Evolutionary conservation across 2,329 filamentous ascomycete species (phyloP).

Genomic region (Gaeumannomyces sp.): DNA sequence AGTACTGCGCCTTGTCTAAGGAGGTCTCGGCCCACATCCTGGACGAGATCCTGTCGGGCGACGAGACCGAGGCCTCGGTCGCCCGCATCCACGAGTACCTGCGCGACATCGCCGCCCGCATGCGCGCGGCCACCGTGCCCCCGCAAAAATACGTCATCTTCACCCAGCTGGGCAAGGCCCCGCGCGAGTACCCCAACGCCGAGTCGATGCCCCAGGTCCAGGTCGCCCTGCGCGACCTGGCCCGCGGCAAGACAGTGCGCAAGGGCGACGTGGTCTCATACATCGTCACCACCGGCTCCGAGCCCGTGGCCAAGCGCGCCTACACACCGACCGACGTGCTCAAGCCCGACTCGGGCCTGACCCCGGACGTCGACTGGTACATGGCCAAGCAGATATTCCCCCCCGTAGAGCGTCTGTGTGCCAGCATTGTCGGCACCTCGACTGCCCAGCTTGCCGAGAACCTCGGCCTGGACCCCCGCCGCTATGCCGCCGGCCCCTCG

Average conservation of each 20-base stretch:
- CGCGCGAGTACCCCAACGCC: constrained; percentile 88
- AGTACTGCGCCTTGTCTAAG: constrained; percentile 93
- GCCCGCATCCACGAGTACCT: constrained; percentile 91
- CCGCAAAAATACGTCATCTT: constrained; percentile 92
- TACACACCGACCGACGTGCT: constrained; percentile 80
- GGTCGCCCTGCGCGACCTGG: constrained; percentile 82
- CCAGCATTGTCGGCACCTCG: constrained; percentile 90
- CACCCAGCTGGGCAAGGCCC: constrained; percentile 92
- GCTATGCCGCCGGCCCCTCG: constrained; percentile 53
- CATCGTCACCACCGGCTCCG: constrained; percentile 69
- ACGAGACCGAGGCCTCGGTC: constrained; percentile 83
- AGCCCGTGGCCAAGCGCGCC: constrained; percentile 79
- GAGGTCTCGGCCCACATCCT: constrained; percentile 86
- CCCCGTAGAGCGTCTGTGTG: constrained; percentile 93
- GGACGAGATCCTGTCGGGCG: constrained; percentile 90
- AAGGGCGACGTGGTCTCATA: constrained; percentile 96
- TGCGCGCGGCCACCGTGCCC: constrained; percentile 73
- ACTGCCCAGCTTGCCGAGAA: constrained; percentile 86
- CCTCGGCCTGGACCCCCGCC: constrained; percentile 81
- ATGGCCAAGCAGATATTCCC: constrained; percentile 97
- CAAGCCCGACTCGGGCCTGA: constrained; percentile 67
- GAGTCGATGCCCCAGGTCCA: constrained; percentile 96
- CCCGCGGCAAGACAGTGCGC: constrained; percentile 79
- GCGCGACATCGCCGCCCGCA: constrained; percentile 73
- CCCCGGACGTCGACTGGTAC: constrained; percentile 95